Base-by-base conservation (phyloP, 192 early-diverging fungal species). In the Backusella liffmaniae region DNA sequence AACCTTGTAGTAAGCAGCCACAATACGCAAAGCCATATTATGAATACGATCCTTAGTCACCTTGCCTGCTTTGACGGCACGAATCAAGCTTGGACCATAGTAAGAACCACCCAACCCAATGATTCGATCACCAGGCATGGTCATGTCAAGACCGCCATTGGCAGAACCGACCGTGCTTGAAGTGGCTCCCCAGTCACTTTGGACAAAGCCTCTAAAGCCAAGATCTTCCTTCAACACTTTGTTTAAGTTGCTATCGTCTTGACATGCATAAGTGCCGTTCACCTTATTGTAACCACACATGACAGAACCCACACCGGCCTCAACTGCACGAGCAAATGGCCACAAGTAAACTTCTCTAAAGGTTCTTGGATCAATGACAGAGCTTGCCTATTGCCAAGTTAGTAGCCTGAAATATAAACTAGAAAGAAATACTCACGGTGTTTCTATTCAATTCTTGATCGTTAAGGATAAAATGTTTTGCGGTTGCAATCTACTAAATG, bases 201-300 rank as follows among this genome's bases (percentile, higher is more conserved):
- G 67, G 37, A 68, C 67, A 26, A 92, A 92, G 2, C 87, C 90
- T 16, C 82, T 51, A 73, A 92, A 91, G 8, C 78, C 79, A 41
- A 91, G 67, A 35, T 91, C 81, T 0, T 56, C 66, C 56, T 77
- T 92, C 79, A 91, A 46, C 41, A 88, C 51, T 21, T 44, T 39
- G 32, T 84, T 83, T 62, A 91, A 53, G 26, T 77, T 36, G 10
- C 72, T 49, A 41, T 78, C 21, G 72, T 85, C 82, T 75, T 89
- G 77, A 74, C 90, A 91, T 4, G 88, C 80, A 39, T 84, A 82
- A 13, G 80, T 79, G 41, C 80, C 77, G 77, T 92, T 90, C 18
- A 92, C n/a, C 21, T 51, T 29, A 73, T 92, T 92, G 82, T 91
- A 91, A 3, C 84, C 21, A 70, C 91, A 89, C 90, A 91, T 91